Conservation (phyloP, 1,284 basidiomycete species). For the Paramarasmius palmivorus region DNA sequence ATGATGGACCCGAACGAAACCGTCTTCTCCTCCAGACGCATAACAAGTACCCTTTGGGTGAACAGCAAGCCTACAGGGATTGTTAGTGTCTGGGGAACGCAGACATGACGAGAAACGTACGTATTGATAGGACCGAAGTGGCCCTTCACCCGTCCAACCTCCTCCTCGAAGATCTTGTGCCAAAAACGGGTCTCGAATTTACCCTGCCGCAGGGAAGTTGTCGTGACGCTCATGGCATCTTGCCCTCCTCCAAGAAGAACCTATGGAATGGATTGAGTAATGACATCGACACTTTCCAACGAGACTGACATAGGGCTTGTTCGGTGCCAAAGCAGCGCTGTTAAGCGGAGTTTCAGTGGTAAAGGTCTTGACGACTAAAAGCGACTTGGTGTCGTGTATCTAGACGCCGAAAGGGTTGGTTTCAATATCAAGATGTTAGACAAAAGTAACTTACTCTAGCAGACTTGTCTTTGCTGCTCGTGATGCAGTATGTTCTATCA, state of each 20-base stretch:
- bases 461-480: constrained; percentile 95
- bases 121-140: constrained; percentile 99
- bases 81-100: constrained; percentile 7
- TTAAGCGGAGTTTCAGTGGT: constrained; percentile 95
- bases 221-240: constrained; percentile 98
- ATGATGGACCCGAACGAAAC: constrained; percentile 90
- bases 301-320: constrained; percentile 74
- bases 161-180: constrained; percentile 98
- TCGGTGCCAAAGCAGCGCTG: constrained; percentile 86
- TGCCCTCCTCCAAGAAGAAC: constrained; percentile 94
- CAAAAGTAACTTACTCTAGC: constrained; percentile 62
- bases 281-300: neutral
- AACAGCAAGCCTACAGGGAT: constrained; percentile 72
- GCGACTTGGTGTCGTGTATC: constrained; percentile 89
- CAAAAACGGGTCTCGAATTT: constrained; percentile 99
- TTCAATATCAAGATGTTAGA: neutral
- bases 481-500: constrained; percentile 95
- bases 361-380: constrained; percentile 93
- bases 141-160: constrained; percentile 95
- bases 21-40: constrained; percentile 96
- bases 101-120: constrained; percentile 41
- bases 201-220: constrained; percentile 89
- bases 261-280: constrained; percentile 35
- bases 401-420: constrained; percentile 28
- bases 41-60: constrained; percentile 90